Conservation (phyloP, 306 rosid species). For the Dalbergia cultrata region DNA sequence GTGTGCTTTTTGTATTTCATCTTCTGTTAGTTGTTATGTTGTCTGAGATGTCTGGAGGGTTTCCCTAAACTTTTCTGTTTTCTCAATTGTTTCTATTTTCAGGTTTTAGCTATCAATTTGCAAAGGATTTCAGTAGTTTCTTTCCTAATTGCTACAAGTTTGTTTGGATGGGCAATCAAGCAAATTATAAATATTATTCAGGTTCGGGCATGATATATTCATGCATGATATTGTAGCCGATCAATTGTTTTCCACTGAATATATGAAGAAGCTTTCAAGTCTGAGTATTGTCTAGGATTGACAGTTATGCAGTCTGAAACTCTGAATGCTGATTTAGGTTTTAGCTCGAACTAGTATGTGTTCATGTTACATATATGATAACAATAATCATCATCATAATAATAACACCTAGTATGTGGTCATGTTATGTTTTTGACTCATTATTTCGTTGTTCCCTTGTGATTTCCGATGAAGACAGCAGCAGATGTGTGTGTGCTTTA, state of each 20-base stretch:
- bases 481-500: slow-evolving; percentile 79
- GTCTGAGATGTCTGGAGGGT: slow-evolving; percentile 23
- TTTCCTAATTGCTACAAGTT: slow-evolving; percentile 63
- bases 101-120: slow-evolving; percentile 72
- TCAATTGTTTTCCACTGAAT: slow-evolving; percentile 11
- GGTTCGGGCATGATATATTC: slow-evolving; percentile 56
- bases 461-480: slow-evolving; percentile 87
- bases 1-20: slow-evolving; percentile 37
- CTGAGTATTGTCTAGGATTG: too few relatives aligned
- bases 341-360: background rate
- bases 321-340: too few relatives aligned
- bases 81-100: slow-evolving; percentile 47
- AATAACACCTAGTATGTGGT: background rate
- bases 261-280: too few relatives aligned
- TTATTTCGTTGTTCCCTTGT: slow-evolving; percentile 20
- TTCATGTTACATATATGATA: too few relatives aligned
- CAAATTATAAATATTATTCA: slow-evolving; percentile 86
- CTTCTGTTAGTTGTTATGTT: slow-evolving; percentile 4
- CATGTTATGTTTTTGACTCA: background rate
- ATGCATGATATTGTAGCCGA: slow-evolving; percentile 28
- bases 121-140: slow-evolving; percentile 59
- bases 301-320: too few relatives aligned
- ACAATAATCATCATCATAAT: too few relatives aligned
- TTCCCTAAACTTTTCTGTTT: slow-evolving; percentile 34
- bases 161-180: slow-evolving; percentile 95